Base-by-base conservation (phyloP, 306 rosid species). In the Prinsepia uniflora region DNA sequence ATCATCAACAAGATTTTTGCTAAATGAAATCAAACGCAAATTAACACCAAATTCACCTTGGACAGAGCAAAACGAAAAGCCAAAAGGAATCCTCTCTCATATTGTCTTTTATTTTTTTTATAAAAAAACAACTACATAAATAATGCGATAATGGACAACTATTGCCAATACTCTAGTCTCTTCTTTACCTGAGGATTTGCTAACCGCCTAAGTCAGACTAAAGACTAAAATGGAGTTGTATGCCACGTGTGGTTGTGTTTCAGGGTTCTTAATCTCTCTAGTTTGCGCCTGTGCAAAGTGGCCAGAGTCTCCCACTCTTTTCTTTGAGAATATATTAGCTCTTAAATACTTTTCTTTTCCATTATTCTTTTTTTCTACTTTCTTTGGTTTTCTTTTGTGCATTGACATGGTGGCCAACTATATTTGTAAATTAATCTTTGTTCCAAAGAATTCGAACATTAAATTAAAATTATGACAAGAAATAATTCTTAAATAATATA, bases 21-120 rank as follows among this genome's bases (percentile, higher is more conserved):
- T 59, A 67, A 78, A 81, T 79, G 83, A 54, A 71, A 70, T 48
- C 63, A 65, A 76, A 74, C 80, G 57, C 63, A 58, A 5, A 61
- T 63, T 7, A n/a, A 47, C 36, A 18, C 58, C 6, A 42, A 45
- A 58, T 54, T 55, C 58, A 10, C 5, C 8, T 57, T 9, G 2
- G 63, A 15, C 34, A 2, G 64, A 36, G 36, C 36, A 24, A 24
- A 24, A n/a, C n/a, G n/a, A n/a, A n/a, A 2, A 24, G 2, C 36
- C 2, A 30, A 30, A 30, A 30, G 36, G 36, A 30, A 30, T 30
- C 36, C 36, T 30, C 36, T 30, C 4, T 30, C 2, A 30, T 3
- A 1, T 30, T 30, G 36, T 30, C 36, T 30, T 30, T 1, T 30
- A 30, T 30, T 1, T 30, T 30, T 30, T 30, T 30, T 30, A 30